Percentiles rank a stretch among this genome's conserved stretches.
These are phyloP conservation scores for Ascochyta clinopodiicola DNA, from an alignment of 2,329 filamentous ascomycete genomes.

Conservation along the genomic window DNA sequence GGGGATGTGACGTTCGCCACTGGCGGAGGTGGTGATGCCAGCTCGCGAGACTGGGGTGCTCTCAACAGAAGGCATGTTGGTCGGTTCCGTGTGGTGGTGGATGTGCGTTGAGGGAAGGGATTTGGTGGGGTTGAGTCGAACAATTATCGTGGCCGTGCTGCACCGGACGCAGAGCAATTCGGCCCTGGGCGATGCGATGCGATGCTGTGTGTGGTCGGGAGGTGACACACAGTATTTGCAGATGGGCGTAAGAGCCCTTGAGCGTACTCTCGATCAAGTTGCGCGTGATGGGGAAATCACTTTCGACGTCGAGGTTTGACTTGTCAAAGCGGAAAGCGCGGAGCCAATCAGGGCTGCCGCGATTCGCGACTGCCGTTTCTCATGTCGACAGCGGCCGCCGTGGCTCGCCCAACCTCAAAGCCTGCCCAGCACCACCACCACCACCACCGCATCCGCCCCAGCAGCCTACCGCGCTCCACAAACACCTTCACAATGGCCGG, in stretches of 20 bases:
- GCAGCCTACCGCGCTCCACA: slow-evolving; percentile 27
- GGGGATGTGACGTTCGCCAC: slow-evolving; percentile 87
- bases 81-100: neutral
- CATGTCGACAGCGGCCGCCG: too few species aligned
- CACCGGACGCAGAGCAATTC: neutral
- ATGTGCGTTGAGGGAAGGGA: neutral
- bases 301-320: slow-evolving; percentile 7
- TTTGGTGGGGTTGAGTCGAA: neutral
- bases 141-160: neutral
- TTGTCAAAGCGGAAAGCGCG: neutral
- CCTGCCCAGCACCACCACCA: slow-evolving; percentile 24
- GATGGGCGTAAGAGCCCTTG: slow-evolving; percentile 5
- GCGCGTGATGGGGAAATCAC: slow-evolving; percentile 8
- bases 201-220: neutral
- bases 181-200: neutral
- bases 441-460: slow-evolving; percentile 31
- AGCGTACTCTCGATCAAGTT: neutral
- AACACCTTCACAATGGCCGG: slow-evolving; percentile 62
- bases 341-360: slow-evolving; percentile 37
- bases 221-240: neutral
- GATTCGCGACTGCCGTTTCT: slow-evolving; percentile 29
- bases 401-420: slow-evolving; percentile 22
- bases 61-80: slow-evolving; percentile 43
- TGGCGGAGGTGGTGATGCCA: slow-evolving; percentile 72
- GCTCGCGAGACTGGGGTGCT: slow-evolving; percentile 48